Percentiles rank a stretch among this genome's conserved stretches.
Conservation (phyloP, 2,329 filamentous ascomycete species). For the Colletotrichum ledebouriae region DNA sequence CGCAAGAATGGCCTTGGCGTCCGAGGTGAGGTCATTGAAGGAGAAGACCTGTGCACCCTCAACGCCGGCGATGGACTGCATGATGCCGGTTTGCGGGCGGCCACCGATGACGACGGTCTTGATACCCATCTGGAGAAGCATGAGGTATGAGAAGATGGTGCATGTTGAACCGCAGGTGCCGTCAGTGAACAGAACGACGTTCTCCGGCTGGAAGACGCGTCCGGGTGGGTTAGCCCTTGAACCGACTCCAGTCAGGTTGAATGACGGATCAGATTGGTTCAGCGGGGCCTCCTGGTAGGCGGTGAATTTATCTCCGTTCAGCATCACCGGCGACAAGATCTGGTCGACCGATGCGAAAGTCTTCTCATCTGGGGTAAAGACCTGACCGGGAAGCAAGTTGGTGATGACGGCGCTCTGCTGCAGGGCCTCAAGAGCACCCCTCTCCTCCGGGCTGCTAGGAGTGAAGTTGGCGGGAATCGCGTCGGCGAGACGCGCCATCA, state of each 20-base stretch:
- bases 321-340: slow-evolving; percentile 51
- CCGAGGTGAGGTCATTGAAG: slow-evolving; percentile 48
- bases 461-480: slow-evolving; percentile 48
- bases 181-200: slow-evolving; percentile 67
- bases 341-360: slow-evolving; percentile 48
- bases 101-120: slow-evolving; percentile 64
- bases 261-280: slow-evolving; percentile 50
- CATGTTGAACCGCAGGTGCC: slow-evolving; percentile 69
- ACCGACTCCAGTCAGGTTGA: slow-evolving; percentile 59
- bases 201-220: slow-evolving; percentile 63
- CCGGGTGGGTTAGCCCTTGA: slow-evolving; percentile 55
- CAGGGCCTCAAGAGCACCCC: slow-evolving; percentile 60
- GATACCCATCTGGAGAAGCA: slow-evolving; percentile 63
- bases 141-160: slow-evolving; percentile 67
- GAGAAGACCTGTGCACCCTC: slow-evolving; percentile 58
- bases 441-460: slow-evolving; percentile 53
- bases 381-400: slow-evolving; percentile 61
- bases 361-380: slow-evolving; percentile 58
- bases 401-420: slow-evolving; percentile 59
- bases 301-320: slow-evolving; percentile 64
- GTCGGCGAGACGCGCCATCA: slow-evolving; percentile 56
- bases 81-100: slow-evolving; percentile 56
- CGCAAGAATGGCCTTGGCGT: slow-evolving; percentile 47
- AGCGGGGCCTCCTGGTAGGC: slow-evolving; percentile 58
- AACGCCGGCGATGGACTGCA: slow-evolving; percentile 64